Conservation (phyloP, 352 stramenopile species). For the Globisporangium spiculum region DNA sequence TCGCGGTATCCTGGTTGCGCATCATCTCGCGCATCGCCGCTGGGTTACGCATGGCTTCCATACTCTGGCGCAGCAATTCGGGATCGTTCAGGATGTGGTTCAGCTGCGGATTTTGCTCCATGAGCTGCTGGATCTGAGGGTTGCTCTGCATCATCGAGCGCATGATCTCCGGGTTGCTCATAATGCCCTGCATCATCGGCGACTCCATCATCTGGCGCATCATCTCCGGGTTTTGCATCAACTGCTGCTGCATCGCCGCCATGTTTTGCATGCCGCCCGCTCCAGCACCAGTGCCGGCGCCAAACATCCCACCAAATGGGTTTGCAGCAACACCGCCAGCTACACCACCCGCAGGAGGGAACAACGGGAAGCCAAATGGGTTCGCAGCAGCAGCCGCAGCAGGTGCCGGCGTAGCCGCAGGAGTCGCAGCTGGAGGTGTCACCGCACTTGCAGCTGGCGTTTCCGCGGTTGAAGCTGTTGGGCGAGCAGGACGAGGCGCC, state of each 20-base stretch:
- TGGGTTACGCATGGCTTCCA: constrained; percentile 97
- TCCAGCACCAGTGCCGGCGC: constrained; percentile 13
- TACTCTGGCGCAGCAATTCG: constrained; percentile 91
- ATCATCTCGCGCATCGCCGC: constrained; percentile 96
- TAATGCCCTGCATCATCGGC: constrained; percentile 90
- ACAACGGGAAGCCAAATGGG: constrained; percentile 54
- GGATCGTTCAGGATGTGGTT: constrained; percentile 96
- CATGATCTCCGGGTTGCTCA: constrained; percentile 97
- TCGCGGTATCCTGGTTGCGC: constrained; percentile 95
- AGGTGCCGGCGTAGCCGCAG: constrained; percentile 19
- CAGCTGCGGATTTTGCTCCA: constrained; percentile 96
- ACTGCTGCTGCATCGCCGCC: constrained; percentile 85
- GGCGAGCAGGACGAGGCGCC: constrained; percentile 24
- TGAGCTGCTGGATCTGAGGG: constrained; percentile 92
- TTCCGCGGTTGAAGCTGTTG: constrained; percentile 20
- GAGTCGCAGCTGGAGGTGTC: constrained; percentile 19
- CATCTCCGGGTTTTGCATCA: constrained; percentile 88
- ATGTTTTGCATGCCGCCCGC: constrained; percentile 57
- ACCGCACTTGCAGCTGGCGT: constrained; percentile 16
- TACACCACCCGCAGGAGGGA: constrained; percentile 24
- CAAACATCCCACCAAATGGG: constrained; percentile 58
- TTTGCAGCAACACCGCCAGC: constrained; percentile 32
- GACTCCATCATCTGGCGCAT: constrained; percentile 88
- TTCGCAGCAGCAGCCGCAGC: constrained; percentile 26
- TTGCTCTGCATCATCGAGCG: constrained; percentile 95